phyloP scores from a whole-genome alignment of 306 rosid genomes.

The Hylodesmum podocarpum region DNA sequence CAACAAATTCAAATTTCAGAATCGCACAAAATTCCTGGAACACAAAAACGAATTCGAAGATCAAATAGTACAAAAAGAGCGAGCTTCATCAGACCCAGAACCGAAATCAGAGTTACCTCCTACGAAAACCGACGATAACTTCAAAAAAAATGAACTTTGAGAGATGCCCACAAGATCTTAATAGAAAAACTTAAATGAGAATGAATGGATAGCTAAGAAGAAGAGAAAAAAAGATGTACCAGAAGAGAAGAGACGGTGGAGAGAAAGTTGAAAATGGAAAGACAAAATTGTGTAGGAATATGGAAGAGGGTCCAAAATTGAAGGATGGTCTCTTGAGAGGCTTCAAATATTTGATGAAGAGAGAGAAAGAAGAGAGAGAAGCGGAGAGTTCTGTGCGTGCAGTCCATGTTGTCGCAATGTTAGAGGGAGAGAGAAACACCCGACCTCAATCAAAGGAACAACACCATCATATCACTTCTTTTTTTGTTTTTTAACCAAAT shows the following conservation, averaged over 20 bases:
- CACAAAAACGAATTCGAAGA: neutral
- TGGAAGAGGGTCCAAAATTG: slow-evolving; percentile 17
- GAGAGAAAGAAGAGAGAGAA: slow-evolving; percentile 17
- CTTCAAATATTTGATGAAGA: neutral
- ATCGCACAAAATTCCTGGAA: neutral
- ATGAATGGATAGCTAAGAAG: neutral
- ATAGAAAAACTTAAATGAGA: neutral
- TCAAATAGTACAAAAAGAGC: neutral
- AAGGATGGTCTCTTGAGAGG: neutral
- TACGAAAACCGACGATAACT: neutral
- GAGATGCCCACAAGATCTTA: slow-evolving; percentile 3
- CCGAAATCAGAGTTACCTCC: neutral
- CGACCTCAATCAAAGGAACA: slow-evolving; percentile 7
- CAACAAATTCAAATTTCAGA: neutral
- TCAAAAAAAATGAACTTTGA: neutral
- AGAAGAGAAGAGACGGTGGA: neutral
- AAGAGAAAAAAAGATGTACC: neutral
- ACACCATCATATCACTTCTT: slow-evolving; percentile 7
- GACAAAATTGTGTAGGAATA: neutral
- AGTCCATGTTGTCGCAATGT: slow-evolving; percentile 36
- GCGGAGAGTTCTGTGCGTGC: slow-evolving; percentile 47
- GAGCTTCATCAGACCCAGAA: neutral
- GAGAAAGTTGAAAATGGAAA: neutral
- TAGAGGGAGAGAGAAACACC: neutral
- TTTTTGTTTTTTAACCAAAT: neutral